A percentile compares a stretch with the other conserved stretches of the same genome.
Evolutionary conservation across 345 rosid genomes (phyloP).

Genomic region (Citropsis articulata): DNA sequence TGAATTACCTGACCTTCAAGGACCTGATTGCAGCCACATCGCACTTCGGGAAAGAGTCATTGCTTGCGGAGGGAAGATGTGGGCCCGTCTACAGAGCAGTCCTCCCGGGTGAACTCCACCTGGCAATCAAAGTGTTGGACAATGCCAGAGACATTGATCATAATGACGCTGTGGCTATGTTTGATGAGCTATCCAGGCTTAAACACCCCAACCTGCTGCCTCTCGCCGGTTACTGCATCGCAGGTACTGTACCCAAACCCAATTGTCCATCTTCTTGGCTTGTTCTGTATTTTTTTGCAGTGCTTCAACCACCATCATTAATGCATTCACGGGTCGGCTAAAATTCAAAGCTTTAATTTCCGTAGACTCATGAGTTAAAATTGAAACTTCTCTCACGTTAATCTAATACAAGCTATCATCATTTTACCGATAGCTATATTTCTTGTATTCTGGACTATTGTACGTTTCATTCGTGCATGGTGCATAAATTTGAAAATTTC

Average conservation of each 20-base stretch:
- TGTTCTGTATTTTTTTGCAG: background rate
- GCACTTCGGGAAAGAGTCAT: constrained; percentile 80
- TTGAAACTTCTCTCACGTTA: background rate
- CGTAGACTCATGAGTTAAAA: background rate
- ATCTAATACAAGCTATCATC: constrained; percentile 20
- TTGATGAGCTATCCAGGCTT: constrained; percentile 68
- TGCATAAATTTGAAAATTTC: background rate
- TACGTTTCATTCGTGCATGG: background rate
- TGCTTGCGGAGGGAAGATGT: constrained; percentile 71
- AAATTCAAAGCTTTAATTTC: constrained; percentile 7
- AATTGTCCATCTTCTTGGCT: background rate
- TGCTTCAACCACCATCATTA: constrained; percentile 23
- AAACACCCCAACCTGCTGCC: constrained; percentile 83
- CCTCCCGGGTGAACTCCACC: constrained; percentile 85
- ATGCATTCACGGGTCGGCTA: constrained; percentile 36
- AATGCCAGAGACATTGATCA: constrained; percentile 50
- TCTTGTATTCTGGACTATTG: constrained; percentile 15
- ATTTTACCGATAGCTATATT: background rate
- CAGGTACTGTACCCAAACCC: constrained; percentile 45
- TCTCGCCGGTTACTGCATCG: constrained; percentile 92
- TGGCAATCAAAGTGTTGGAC: constrained; percentile 89
- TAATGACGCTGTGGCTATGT: constrained; percentile 48
- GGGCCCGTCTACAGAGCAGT: constrained; percentile 86
- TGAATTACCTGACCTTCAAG: constrained; percentile 72
- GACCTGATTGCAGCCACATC: constrained; percentile 96